Evolutionary conservation across 2,329 filamentous ascomycete genomes (phyloP), one percentile per base, ranked within the genome.

Genomic region (Penicillium sp.): DNA sequence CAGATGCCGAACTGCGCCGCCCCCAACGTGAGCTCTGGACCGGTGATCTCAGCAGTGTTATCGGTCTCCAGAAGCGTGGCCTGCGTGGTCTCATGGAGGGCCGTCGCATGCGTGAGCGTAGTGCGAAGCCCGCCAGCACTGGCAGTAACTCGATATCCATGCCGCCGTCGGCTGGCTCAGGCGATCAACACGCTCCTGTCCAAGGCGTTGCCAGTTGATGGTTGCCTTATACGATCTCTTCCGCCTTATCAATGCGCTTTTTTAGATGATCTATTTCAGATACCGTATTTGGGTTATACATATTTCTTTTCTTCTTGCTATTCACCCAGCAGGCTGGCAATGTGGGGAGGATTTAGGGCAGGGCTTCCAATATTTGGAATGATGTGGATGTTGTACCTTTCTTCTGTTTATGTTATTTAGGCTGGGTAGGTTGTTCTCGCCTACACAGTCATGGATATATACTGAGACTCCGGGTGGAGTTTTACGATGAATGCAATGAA

Each of bases 31-130:
- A 92, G 62, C 79, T 93, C 0, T 99, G 94, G 93, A 81, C 76
- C 2, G 79, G 78, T 79, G 83, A 67, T 87, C 88, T 56, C 85
- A 95, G 77, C 76, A 90, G 90, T 47, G 93, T 97, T 3, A 96
- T 99, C 64, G 94, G 94, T 0, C 72, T 99, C 61, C 94, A 99
- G 79, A 99, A 99, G 79, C 83, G 94, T 52, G 94, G 94, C 0
- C 74, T 99, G 35, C 82, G 93, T 57, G 94, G 94, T 0, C 74
- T 99, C 63, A 97, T 99, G 94, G 94, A 97, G 74, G 93, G 93
- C 4, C 81, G 93, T 43, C 82, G 93, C 58, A 86, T 97, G 79
- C 81, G 92, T 43, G 91, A 96, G 72, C 80, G 90, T 61, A 82
- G 81, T 13, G 74, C 62, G 7, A 73, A 72, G 48, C 69, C 70